These are phyloP conservation scores for Fusarium fracticaudum DNA, from an alignment of 2,329 filamentous ascomycete genomes.

Conservation along the genomic window DNA sequence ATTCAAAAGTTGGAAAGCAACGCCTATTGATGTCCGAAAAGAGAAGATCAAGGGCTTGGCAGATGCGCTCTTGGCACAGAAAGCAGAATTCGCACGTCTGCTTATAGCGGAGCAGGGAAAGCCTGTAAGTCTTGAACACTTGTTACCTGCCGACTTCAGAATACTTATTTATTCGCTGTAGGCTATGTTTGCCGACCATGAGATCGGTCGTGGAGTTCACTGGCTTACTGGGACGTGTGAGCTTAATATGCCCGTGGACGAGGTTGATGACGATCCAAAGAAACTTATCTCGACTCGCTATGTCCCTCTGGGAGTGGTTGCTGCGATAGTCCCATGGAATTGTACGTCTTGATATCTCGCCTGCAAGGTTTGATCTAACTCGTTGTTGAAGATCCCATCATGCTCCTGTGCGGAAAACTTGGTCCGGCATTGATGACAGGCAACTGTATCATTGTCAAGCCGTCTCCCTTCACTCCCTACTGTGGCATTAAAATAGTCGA, in stretches of 20 bases:
- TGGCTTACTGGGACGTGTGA: neutral
- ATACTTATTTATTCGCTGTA: neutral
- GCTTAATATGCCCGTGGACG: neutral
- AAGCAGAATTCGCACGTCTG: neutral
- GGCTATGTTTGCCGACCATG: neutral
- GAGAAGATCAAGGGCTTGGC: neutral
- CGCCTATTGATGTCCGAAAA: neutral
- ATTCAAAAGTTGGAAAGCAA: neutral
- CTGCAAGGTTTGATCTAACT: neutral
- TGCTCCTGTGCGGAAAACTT: neutral
- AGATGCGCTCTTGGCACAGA: neutral
- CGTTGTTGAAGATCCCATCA: neutral
- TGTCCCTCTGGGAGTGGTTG: neutral
- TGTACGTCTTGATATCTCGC: neutral
- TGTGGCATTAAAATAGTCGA: conserved; percentile 67
- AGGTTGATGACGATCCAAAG: neutral
- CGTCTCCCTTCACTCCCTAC: conserved; percentile 67
- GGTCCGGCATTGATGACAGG: conserved; percentile 57
- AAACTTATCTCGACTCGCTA: neutral
- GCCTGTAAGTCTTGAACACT: neutral
- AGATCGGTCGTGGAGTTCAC: neutral
- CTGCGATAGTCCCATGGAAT: neutral
- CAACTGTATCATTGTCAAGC: conserved; percentile 64
- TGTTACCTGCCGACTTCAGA: fast-evolving
- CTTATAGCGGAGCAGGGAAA: neutral